Percentiles rank a stretch among this genome's conserved stretches.
Evolutionary conservation across 192 early-diverging fungal species (phyloP).

Genomic region (Podila epigama): DNA sequence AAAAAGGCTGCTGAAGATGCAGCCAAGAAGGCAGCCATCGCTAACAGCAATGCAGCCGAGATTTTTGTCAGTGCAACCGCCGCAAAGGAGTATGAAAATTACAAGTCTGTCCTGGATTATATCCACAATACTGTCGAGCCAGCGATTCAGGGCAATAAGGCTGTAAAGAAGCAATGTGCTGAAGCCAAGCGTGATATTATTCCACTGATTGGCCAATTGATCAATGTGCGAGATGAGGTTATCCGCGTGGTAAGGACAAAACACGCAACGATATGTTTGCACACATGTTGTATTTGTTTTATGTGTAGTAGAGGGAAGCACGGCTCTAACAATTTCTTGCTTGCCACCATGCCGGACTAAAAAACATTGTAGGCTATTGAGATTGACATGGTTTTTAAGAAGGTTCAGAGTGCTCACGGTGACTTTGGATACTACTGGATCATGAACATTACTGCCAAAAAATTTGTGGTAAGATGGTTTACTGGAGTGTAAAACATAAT

Average conservation of each 20-base stretch:
- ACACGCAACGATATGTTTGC: too few species aligned
- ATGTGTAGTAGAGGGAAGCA: neutral
- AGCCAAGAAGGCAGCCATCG: constrained; percentile 5
- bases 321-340: neutral
- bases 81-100: constrained; percentile 33
- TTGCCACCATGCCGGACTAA: neutral
- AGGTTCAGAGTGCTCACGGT: constrained; percentile 8
- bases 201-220: constrained; percentile 53
- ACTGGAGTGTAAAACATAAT: too few species aligned
- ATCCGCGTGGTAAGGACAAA: constrained; percentile 57
- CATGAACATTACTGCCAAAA: constrained; percentile 64
- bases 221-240: constrained; percentile 49
- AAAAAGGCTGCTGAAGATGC: constrained; percentile 20
- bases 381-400: constrained; percentile 22
- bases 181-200: constrained; percentile 44
- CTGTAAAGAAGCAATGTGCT: constrained; percentile 24
- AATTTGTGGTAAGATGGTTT: constrained; percentile 56
- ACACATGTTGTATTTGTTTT: neutral
- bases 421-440: constrained; percentile 53
- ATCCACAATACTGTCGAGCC: constrained; percentile 52
- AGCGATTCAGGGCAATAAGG: constrained; percentile 30
- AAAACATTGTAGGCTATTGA: constrained; percentile 18
- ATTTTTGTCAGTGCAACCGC: constrained; percentile 17
- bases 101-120: constrained; percentile 32
- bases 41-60: neutral